Base-by-base conservation (phyloP, 257 asterid genomes). In the Verbena officinalis region DNA sequence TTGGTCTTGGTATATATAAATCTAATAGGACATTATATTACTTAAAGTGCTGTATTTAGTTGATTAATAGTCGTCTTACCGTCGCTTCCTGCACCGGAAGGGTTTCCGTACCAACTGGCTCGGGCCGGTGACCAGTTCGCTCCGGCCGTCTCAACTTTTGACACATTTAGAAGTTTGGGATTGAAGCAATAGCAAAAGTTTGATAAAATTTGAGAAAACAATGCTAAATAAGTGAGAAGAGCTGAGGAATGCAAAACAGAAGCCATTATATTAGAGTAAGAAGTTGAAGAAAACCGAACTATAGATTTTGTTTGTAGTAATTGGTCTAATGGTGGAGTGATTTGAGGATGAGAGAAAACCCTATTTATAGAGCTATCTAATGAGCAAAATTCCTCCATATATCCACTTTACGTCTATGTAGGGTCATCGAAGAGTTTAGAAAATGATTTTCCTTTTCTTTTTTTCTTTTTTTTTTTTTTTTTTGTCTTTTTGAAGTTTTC, bases 61-160 rank as follows among this genome's bases (percentile, higher is more conserved):
- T n/a, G n/a, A 5, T 27, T 27, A 27, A 27, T 5, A 27, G 2
- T 27, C 33, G 7, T 57, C 62, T 78, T 80, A 91, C 98, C 98
- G 52, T 71, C 84, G 62, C 87, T 86, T 61, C 96, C 98, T 1
- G 95, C 92, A 62, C 98, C 98, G 3, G 56, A 69, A 56, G 95
- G 84, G 44, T 77, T 79, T 42, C 96, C 98, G 19, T 91, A 89
- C 98, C 98, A 91, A 55, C 92, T 91, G 23, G 95, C 98, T 21
- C 74, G 80, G n/a, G 90, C 91, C 0, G 89, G 21, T 2, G 92
- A 75, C 98, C 98, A 91, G 19, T 39, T 76, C n/a, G 76, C 67
- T 8, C 60, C 73, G 0, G 81, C 14, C 14, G 80, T n/a, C 15
- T 73, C 48, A 62, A 64, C 13, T 69, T 48, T 73, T 1, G 95